Base-by-base conservation (phyloP, 768 basidiomycete species). In the Tulasnella sp. region DNA sequence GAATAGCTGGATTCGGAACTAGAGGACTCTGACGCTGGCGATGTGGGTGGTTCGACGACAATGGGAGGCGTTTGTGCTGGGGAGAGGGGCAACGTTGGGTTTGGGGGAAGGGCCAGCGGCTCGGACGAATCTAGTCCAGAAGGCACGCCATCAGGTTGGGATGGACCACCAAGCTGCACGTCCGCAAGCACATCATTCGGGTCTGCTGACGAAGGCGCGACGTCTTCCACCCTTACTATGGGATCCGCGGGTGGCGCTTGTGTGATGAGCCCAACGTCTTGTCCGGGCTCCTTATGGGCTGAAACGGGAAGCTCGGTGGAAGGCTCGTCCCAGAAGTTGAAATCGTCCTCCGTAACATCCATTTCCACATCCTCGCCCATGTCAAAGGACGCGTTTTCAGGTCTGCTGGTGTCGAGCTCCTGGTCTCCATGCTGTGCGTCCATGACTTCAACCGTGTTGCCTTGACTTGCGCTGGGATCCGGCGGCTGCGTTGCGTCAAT, bases 281-380 rank as follows among this genome's bases (percentile, higher is more conserved):
- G 29, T 12, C 9, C 58, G 11, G 31, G 11, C 9, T 34, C 58
- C 58, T 17, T 17, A 45, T 49, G 19, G 7, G 22, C 8, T 12
- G 58, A 36, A 5, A 31, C 29, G 6, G 40, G 31, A 15, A 36
- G 37, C 69, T 38, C 69, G 6, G n/a, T 36, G 22, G 42, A 52
- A 29, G 73, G 39, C 1, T 78, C 86, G 80, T 95, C 93, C 81
- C 94, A 96, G 82, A 93, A 95, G 81, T 88, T 91, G 82, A 95
- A 96, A 82, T 96, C 93, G 75, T 94, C 93, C 72, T 96, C 93
- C 0, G 93, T 94, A 79, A 94, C 79, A 22, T 79, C 80, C 81
- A 70, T 84, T 82, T 29, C 82, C 82, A 38, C 29, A 29, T 73
- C 79, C 79, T 42, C 71, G 29, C 74, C 67, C 42, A 76, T 73